Base-by-base conservation (phyloP, 1,139 yeast species). In the Geotrichum siamense region DNA sequence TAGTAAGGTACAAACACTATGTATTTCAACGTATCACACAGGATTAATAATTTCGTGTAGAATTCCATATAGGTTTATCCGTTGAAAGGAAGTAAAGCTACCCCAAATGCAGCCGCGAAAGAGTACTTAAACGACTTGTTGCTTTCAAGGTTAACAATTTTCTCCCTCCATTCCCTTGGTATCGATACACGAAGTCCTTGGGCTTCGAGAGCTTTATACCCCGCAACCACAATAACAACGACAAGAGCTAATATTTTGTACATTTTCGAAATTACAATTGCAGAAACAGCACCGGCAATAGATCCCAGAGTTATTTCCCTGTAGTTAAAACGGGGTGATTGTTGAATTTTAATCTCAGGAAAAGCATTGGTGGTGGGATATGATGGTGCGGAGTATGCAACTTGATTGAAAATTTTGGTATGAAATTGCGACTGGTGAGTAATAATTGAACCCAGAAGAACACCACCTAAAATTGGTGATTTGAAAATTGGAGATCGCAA, bases 161-260 rank as follows among this genome's bases (percentile, higher is more conserved):
- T 31, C 6, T 31, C n/a, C 17, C 34, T 31, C 34, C 20, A 15
- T 10, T 6, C 13, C 6, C n/a, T 10, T 6, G 34, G 34, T 12
- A 31, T 17, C 5, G 15, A 20, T 16, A 31, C 5, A 6, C 12
- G n/a, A 15, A 31, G 5, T 8, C 34, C 34, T 31, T 16, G 8
- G 10, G 34, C 34, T n/a, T 31, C 34, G 8, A 31, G 21, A 5
- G 34, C 17, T 17, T 31, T 31, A n/a, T 31, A 31, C 6, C 30
- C 39, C 22, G 20, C 29, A 35, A 19, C 28, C 15, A 35, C 23
- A 12, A 19, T 20, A 9, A 35, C 29, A 5, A 9, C 28, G 15
- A 35, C 19, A 10, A 19, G 21, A 12, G 13, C 5, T 5, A 16
- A 10, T 12, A 31, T 10, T n/a, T 31, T 31, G 34, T 31, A 31